Evolutionary conservation across 2,329 filamentous ascomycete genomes (phyloP).

Genomic region (Colletotrichum neosansevieriae): DNA sequence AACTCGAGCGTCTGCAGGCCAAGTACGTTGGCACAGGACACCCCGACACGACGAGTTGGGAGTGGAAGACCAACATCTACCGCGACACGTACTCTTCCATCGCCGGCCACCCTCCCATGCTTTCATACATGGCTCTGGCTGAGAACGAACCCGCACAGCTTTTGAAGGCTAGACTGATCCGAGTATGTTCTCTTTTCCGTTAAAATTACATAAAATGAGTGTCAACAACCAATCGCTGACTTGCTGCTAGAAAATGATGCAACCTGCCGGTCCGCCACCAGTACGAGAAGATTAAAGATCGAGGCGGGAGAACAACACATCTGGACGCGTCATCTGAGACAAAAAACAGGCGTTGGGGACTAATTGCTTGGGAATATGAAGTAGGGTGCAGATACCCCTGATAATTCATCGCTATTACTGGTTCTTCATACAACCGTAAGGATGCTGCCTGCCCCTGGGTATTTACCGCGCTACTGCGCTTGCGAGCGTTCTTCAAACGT

Average conservation of each 20-base stretch:
- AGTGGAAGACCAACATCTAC: conserved; percentile 96
- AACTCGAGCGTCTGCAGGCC: conserved; percentile 95
- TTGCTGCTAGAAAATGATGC: conserved; percentile 72
- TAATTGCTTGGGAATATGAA: conserved; percentile 4
- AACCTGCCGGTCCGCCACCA: conserved; percentile 70
- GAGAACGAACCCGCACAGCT: conserved; percentile 88
- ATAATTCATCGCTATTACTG: conserved; percentile 63
- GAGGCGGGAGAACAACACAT: not conserved
- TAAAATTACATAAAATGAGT: not conserved
- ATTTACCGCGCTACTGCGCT: conserved; percentile 2
- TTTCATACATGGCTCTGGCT: conserved; percentile 90
- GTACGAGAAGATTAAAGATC: conserved; percentile 58
- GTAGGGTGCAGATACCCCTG: conserved; percentile 40
- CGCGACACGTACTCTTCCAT: conserved; percentile 93
- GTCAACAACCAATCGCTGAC: not conserved
- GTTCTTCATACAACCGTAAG: conserved; percentile 16
- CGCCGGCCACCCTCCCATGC: conserved; percentile 87
- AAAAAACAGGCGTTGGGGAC: conserved; percentile 25
- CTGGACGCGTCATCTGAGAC: too few species aligned
- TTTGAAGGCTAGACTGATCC: conserved; percentile 82
- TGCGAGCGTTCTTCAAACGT: conserved; percentile 17
- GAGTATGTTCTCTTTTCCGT: conserved; percentile 61
- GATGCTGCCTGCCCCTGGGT: conserved; percentile 20
- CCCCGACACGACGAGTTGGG: conserved; percentile 96
- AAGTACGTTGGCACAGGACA: conserved; percentile 97